phyloP scores from a whole-genome alignment of 371 early-diverging fungal genomes.

The Actinomucor elegans region DNA sequence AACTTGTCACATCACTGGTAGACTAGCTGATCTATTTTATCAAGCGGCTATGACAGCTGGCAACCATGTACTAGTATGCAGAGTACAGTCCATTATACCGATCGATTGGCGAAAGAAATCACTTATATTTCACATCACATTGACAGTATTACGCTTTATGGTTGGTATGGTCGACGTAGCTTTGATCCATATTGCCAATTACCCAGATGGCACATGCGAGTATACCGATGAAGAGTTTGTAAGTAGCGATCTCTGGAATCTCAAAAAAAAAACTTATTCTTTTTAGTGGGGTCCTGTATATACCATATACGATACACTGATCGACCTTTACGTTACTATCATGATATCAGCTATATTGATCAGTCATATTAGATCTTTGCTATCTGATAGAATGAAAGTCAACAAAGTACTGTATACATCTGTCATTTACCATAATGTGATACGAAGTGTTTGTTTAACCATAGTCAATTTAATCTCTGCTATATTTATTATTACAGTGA shows the following conservation, averaged over 20 bases:
- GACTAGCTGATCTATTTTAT: conserved; percentile 35
- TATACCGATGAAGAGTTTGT: conserved; percentile 33
- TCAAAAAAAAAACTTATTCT: not conserved
- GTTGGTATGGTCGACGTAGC: conserved; percentile 34
- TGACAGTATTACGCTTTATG: conserved; percentile 17
- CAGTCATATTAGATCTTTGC: conserved; percentile 30
- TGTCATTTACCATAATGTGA: conserved; percentile 34
- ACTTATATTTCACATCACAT: conserved; percentile 2
- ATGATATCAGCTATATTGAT: conserved; percentile 32
- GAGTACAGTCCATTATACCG: conserved; percentile 35
- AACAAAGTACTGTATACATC: conserved; percentile 33
- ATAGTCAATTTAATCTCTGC: conserved; percentile 36
- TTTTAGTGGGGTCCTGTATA: conserved; percentile 47
- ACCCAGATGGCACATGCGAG: conserved; percentile 20
- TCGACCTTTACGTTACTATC: conserved; percentile 42
- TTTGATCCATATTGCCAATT: conserved; percentile 12
- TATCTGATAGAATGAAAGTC: conserved; percentile 15
- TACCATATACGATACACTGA: conserved; percentile 37
- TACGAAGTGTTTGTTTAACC: conserved; percentile 33
- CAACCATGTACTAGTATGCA: conserved; percentile 22
- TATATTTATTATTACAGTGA: conserved; percentile 26
- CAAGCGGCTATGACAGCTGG: conserved; percentile 44
- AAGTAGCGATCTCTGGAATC: conserved; percentile 9
- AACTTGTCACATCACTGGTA: conserved; percentile 19
- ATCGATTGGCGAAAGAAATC: conserved; percentile 12